Conservation (phyloP, 2,329 filamentous ascomycete species). For the Nothophaeocryptopus gaeumannii region DNA sequence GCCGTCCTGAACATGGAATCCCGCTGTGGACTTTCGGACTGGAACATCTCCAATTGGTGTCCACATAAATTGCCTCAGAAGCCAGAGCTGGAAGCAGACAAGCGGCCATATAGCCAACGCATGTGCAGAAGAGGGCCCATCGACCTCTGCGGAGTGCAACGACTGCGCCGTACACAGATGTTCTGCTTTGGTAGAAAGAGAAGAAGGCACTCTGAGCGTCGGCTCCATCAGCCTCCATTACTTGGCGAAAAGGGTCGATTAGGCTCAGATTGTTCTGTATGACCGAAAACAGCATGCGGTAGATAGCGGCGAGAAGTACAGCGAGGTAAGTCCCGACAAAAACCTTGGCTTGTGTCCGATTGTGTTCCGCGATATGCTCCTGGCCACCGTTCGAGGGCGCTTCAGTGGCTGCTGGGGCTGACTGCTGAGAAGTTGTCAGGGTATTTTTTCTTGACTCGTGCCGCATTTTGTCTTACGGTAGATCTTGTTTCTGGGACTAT, state of each 20-base stretch:
- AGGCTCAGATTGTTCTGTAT: conserved; percentile 19
- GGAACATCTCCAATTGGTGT: conserved; percentile 13
- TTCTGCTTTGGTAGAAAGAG: conserved; percentile 20
- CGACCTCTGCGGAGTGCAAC: conserved; percentile 8
- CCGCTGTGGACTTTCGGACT: neutral
- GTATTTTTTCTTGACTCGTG: too few species aligned
- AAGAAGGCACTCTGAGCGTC: conserved; percentile 18
- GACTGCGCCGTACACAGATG: conserved; percentile 9
- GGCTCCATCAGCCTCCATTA: conserved; percentile 12
- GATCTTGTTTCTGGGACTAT: too few species aligned
- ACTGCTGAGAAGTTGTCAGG: too few species aligned
- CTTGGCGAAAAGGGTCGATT: conserved; percentile 21
- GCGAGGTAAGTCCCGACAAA: conserved; percentile 20
- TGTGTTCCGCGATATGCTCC: too few species aligned
- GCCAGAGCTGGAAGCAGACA: conserved; percentile 14
- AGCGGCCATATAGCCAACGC: conserved; percentile 5
- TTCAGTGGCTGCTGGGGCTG: too few species aligned
- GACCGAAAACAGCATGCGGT: conserved; percentile 18
- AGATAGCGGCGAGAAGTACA: conserved; percentile 19
- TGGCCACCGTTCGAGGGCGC: too few species aligned
- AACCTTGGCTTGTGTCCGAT: conserved; percentile 8
- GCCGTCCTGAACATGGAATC: conserved; percentile 11
- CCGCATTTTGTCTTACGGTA: too few species aligned
- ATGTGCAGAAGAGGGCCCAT: conserved; percentile 4
- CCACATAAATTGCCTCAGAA: conserved; percentile 17